phyloP scores from a whole-genome alignment of 192 early-diverging fungal species.

The Geranomyces variabilis region DNA sequence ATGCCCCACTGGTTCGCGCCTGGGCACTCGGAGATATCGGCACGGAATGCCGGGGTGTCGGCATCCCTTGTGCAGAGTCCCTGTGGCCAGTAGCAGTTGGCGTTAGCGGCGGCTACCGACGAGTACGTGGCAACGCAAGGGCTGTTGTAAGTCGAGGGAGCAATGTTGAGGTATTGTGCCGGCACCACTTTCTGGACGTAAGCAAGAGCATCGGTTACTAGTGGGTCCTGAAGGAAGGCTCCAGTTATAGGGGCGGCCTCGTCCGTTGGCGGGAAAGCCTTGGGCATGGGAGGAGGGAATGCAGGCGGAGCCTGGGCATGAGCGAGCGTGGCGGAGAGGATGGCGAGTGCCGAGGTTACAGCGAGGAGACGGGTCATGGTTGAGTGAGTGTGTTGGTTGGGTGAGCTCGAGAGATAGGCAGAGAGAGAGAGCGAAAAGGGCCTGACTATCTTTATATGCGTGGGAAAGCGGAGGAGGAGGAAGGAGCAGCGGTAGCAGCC shows the following conservation, averaged over 20 bases:
- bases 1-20: slow-evolving; percentile 32
- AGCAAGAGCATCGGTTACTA: slow-evolving; percentile 12
- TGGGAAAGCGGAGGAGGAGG: no score
- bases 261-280: slow-evolving; percentile 24
- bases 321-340: no score
- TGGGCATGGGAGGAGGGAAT: slow-evolving; percentile 24
- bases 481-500: no score
- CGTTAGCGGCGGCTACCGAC: slow-evolving; percentile 2
- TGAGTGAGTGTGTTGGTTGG: no score
- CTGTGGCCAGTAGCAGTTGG: slow-evolving; percentile 40
- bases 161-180: background rate
- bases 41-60: slow-evolving; percentile 17
- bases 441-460: no score
- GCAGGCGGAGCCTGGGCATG: background rate
- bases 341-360: no score
- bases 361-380: no score
- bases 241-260: background rate
- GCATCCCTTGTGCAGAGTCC: slow-evolving; percentile 24
- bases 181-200: slow-evolving; percentile 7
- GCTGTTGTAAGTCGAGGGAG: slow-evolving; percentile 23
- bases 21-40: slow-evolving; percentile 25
- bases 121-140: slow-evolving; percentile 17
- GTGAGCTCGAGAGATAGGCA: no score
- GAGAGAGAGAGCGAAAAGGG: no score
- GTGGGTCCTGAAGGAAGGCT: background rate